Evolutionary conservation across 164 flowering plant species (phyloP), one percentile per base, ranked within the genome.

Genomic region (Sextonia rubra): DNA sequence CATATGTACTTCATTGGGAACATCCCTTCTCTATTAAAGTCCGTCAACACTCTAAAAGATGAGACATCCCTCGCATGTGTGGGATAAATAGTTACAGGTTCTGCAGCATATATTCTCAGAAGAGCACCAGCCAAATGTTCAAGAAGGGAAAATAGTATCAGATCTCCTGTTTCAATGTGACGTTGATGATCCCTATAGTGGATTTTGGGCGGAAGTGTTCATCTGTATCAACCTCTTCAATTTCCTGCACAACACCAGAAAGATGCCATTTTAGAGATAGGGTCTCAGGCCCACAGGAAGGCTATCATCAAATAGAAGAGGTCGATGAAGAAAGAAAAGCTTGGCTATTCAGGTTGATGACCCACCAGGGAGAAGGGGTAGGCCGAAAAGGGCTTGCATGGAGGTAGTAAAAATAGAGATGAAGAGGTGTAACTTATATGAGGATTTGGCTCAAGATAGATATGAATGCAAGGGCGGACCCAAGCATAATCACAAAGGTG

Each of bases 221-320:
- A 77, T 95, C 98, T 25, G 99, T 95, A 78, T 95, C 99, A 49
- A 89, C 96, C 80, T 95, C 99, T 80, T 93, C 99, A 61, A 95
- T 91, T 86, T 95, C 99, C 98, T 95, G 86, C 32, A 73, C 24
- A 55, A 48, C 6, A 29, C 8, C 37, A 56, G 27, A 47, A 26
- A 61, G n/a, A 5, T 62, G 58, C 14, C 17, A 20, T 52, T 52
- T 15, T 52, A 52, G n/a, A 37, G n/a, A 52, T 52, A 52, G 58
- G 12, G 58, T 14, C n/a, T 52, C 58, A 17, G 58, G 58, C 58
- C 58, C 58, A 52, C 58, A 52, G 3, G n/a, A 52, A 3, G 58
- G 58, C 12, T 52, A 12, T 52, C 3, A 15, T 52, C 58, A 52
- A 15, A 15, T 20, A 52, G 20, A 14, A 17, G n/a, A 52, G 58